These are phyloP conservation scores for Quercus parvula DNA, from an alignment of 306 rosid genomes.

Conservation along the genomic window DNA sequence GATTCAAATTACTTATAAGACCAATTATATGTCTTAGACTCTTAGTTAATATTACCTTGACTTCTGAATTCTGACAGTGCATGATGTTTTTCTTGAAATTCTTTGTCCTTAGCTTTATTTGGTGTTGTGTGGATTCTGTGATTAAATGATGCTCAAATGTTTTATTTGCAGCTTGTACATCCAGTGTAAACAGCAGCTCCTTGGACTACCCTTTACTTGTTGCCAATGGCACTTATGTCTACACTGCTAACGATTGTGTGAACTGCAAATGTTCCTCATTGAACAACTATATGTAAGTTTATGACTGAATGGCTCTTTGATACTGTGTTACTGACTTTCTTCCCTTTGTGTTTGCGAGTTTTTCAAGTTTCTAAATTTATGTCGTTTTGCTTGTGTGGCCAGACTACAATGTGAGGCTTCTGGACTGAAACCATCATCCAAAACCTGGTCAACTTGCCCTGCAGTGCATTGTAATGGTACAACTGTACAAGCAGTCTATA, in stretches of 20 bases:
- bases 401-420: slow-evolving; percentile 74
- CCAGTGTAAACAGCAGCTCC: slow-evolving; percentile 37
- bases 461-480: slow-evolving; percentile 35
- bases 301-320: neutral
- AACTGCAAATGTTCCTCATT: slow-evolving; percentile 55
- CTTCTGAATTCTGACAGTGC: too few species aligned
- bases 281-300: slow-evolving; percentile 43
- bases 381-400: neutral
- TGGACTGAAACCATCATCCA: slow-evolving; percentile 25
- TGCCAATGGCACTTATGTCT: slow-evolving; percentile 38
- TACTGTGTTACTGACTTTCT: neutral
- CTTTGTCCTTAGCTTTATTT: neutral
- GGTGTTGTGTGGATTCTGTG: neutral
- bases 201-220: slow-evolving; percentile 58
- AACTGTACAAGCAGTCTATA: slow-evolving; percentile 6
- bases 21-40: neutral
- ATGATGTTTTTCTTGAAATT: neutral
- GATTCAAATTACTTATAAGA: neutral
- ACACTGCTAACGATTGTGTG: slow-evolving; percentile 68
- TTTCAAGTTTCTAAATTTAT: neutral
- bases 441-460: slow-evolving; percentile 50
- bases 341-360: neutral
- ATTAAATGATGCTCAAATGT: neutral
- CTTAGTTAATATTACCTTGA: too few species aligned
- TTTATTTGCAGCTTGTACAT: slow-evolving; percentile 57